Evolutionary conservation across 2,329 filamentous ascomycete genomes (phyloP).

Genomic region (Gaeumannomyces sp.): DNA sequence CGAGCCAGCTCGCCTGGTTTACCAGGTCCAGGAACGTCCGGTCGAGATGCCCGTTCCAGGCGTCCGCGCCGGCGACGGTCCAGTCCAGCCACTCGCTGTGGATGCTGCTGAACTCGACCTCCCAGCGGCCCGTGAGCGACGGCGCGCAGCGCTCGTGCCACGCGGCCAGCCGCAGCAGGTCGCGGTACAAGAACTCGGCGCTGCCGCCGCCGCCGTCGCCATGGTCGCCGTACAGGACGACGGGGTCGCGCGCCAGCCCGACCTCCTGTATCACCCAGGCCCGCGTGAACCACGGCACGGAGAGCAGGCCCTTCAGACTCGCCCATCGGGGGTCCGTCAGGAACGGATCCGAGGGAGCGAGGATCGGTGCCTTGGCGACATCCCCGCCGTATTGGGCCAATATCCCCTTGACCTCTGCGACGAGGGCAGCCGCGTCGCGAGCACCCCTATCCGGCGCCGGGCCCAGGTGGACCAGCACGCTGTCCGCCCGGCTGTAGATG

Average conservation of each 20-base stretch:
- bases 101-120: not conserved
- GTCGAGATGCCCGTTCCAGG: not conserved
- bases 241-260: conserved; percentile 3
- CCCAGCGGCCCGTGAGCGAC: not conserved
- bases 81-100: conserved; percentile 3
- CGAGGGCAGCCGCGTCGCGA: not conserved
- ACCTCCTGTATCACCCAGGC: conserved; percentile 6
- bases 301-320: not conserved
- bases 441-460: not conserved
- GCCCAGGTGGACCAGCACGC: not conserved
- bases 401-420: not conserved
- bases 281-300: conserved; percentile 1
- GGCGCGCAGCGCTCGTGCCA: not conserved
- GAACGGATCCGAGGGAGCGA: not conserved
- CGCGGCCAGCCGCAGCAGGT: not conserved
- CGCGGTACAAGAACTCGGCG: conserved; percentile 1
- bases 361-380: no score
- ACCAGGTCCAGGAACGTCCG: conserved; percentile 5
- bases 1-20: not conserved
- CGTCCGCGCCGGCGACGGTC: not conserved
- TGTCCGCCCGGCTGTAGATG: conserved; percentile 12
- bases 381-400: no score
- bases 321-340: not conserved
- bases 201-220: not conserved
- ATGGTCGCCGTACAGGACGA: conserved; percentile 1